Evolutionary conservation across 2,329 filamentous ascomycete species (phyloP), one percentile per base, ranked within the genome.

Genomic region (Diatrype stigma): DNA sequence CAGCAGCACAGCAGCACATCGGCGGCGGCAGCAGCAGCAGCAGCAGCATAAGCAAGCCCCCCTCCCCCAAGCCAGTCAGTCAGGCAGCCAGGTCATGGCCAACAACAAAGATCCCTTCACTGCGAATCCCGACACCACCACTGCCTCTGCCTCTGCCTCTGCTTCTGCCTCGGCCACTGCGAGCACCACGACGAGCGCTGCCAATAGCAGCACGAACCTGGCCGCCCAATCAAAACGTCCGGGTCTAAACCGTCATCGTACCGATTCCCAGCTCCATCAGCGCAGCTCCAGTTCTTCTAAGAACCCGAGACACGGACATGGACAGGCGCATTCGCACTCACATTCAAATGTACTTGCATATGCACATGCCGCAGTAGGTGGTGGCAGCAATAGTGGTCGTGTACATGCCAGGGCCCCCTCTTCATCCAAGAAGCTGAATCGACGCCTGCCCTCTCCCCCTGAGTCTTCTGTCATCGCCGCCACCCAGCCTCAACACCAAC

Each of bases 391-490:
- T 16, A 37, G 34, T 37, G 16, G 34, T 37, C 75, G 79, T 45
- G 60, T 79, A 50, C 77, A 81, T 65, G 73, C 72, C 52, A 76
- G 79, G 56, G 75, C 76, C 14, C 73, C 78, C 19, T 80, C 77
- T 14, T 73, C 65, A 48, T 58, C 65, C 45, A 54, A 70, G 46
- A 76, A 74, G 62, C 60, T 71, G 52, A 73, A 66, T 54, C 73
- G 75, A 56, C 71, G 72, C 21, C 40, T 23, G 56, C 68, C 71
- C 48, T 66, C 70, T 34, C 73, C 72, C 5, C 68, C 72, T 14
- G 72, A 75, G 42, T 67, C 64, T 52, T 66, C 61, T 48, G 67
- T 64, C 53, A 64, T 60, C 21, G 12, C 21, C n/a, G n/a, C 19
- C 38, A 44, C 16, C 22, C 21, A 12, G 3, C 21, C 16, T 44